These are phyloP conservation scores for Boletus sp. DNA, from an alignment of 768 basidiomycete genomes.

Conservation along the genomic window DNA sequence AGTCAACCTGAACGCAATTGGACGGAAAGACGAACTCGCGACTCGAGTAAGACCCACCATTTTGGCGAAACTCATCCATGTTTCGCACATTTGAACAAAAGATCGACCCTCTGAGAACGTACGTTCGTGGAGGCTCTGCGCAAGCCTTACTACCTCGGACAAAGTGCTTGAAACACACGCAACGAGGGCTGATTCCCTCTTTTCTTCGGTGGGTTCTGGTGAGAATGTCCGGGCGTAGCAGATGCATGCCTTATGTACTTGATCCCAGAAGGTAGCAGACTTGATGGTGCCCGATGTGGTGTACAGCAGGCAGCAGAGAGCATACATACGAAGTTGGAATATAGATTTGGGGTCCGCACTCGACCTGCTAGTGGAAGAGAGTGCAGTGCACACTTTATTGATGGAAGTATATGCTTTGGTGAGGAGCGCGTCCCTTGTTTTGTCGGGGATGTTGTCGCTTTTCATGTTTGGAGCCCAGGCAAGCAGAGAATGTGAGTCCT, in stretches of 20 bases:
- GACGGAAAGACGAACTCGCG: neutral
- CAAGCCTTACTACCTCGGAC: slow-evolving; percentile 39
- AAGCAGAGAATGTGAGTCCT: slow-evolving; percentile 37
- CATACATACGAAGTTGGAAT: slow-evolving; percentile 40
- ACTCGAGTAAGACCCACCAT: slow-evolving; percentile 39
- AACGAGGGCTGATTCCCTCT: slow-evolving; percentile 28
- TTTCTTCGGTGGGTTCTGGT: slow-evolving; percentile 10
- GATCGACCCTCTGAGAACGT: slow-evolving; percentile 47
- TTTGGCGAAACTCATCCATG: slow-evolving; percentile 66
- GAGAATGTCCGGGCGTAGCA: slow-evolving; percentile 24
- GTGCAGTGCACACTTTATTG: slow-evolving; percentile 29
- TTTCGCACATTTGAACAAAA: slow-evolving; percentile 66
- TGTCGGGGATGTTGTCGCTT: slow-evolving; percentile 38
- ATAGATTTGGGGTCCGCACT: slow-evolving; percentile 18
- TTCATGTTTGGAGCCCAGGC: slow-evolving; percentile 50
- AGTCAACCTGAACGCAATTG: neutral
- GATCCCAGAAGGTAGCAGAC: slow-evolving; percentile 67
- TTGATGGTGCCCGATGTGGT: slow-evolving; percentile 48
- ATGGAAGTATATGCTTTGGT: slow-evolving; percentile 58
- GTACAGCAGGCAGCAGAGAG: slow-evolving; percentile 45
- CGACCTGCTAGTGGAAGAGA: slow-evolving; percentile 31
- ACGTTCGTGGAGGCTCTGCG: slow-evolving; percentile 35
- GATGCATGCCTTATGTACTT: slow-evolving; percentile 49
- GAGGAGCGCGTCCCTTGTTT: slow-evolving; percentile 55
- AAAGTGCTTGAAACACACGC: slow-evolving; percentile 43